Conservation (phyloP, 1,284 basidiomycete genomes). For the Cryptococcus sp. region DNA sequence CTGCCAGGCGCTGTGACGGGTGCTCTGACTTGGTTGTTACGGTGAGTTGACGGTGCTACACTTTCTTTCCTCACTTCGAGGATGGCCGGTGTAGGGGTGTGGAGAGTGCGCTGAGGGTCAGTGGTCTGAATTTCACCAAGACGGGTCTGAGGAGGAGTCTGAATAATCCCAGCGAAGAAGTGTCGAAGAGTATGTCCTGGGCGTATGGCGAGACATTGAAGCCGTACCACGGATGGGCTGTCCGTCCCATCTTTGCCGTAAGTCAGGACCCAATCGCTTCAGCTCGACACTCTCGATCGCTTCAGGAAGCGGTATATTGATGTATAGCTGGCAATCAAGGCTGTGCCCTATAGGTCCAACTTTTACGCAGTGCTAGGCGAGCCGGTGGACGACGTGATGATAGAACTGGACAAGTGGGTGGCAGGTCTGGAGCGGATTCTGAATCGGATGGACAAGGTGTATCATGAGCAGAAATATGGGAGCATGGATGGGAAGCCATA, state of each 20-base stretch:
- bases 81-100: too few relatives aligned
- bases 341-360: conserved; percentile 77
- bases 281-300: too few relatives aligned
- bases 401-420: conserved; percentile 19
- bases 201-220: conserved; percentile 72
- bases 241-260: conserved; percentile 73
- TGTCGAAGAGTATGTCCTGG: conserved; percentile 65
- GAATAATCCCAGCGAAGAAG: conserved; percentile 59
- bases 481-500: conserved; percentile 8
- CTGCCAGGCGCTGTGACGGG: conserved; percentile 16
- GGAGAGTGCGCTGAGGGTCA: conserved; percentile 23
- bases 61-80: too few relatives aligned
- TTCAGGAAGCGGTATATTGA: too few relatives aligned
- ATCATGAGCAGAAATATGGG: conserved; percentile 15
- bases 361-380: conserved; percentile 76
- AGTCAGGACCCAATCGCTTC: conserved; percentile 41
- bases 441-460: conserved; percentile 14
- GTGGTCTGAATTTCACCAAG: conserved; percentile 80
- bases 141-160: conserved; percentile 67
- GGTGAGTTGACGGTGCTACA: conserved; percentile 7
- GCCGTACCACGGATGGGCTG: conserved; percentile 74
- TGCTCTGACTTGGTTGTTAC: conserved; percentile 18
- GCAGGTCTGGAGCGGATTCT: conserved; percentile 16
- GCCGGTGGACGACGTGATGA: conserved; percentile 16
- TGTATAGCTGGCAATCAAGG: conserved; percentile 83